A percentile compares a stretch with the other conserved stretches of the same genome.
phyloP scores from a whole-genome alignment of 2,329 filamentous ascomycete species.

The Madurella fahalii region DNA sequence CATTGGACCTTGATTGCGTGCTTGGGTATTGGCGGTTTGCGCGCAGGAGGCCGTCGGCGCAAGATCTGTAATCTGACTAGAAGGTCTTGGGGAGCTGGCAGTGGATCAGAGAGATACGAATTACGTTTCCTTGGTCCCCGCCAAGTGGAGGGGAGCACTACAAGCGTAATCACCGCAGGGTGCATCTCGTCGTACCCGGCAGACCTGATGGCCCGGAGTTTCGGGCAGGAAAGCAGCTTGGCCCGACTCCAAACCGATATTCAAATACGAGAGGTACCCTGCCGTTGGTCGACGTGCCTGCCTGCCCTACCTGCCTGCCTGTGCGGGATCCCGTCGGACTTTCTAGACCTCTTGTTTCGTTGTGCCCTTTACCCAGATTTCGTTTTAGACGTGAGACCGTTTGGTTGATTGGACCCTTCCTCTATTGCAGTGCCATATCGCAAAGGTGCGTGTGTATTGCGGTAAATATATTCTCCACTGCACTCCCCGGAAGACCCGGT shows the following conservation, averaged over 20 bases:
- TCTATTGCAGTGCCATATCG: neutral
- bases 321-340: neutral
- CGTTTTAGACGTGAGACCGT: too few species aligned
- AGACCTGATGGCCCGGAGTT: conserved; percentile 9
- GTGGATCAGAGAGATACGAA: conserved; percentile 1
- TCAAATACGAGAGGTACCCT: conserved; percentile 20
- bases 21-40: neutral
- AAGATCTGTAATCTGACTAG: neutral
- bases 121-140: conserved; percentile 1
- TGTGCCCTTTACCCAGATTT: neutral
- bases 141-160: conserved; percentile 9
- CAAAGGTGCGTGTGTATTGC: neutral
- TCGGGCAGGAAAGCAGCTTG: conserved; percentile 15
- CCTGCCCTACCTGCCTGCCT: neutral
- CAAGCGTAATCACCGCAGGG: conserved; percentile 12
- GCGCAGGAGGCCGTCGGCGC: neutral
- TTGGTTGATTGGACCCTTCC: neutral
- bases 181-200: conserved; percentile 8
- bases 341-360: neutral
- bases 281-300: neutral
- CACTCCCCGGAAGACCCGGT: conserved; percentile 7
- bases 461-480: conserved; percentile 1
- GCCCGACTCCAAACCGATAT: conserved; percentile 2
- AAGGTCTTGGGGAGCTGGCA: conserved; percentile 1
- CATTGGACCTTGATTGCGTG: neutral